Percentiles rank a stretch among this genome's conserved stretches.
Evolutionary conservation across 441 rosid genomes (phyloP).

Genomic region (Gossypium gossypioides): DNA sequence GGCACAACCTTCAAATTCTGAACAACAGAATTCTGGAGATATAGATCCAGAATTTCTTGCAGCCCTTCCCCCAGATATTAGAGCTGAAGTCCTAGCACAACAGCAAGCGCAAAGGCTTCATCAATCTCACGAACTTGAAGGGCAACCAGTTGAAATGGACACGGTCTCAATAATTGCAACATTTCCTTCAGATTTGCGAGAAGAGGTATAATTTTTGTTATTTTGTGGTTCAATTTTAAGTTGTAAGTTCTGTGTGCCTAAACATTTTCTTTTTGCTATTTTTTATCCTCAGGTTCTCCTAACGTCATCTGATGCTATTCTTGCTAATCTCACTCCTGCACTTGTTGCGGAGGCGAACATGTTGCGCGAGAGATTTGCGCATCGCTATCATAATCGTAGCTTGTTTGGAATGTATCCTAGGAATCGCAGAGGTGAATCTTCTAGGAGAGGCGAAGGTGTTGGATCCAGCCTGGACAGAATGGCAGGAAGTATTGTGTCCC

Average conservation of each 20-base stretch:
- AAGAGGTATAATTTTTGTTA: constrained; percentile 53
- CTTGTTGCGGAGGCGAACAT: constrained; percentile 98
- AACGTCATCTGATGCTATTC: constrained; percentile 93
- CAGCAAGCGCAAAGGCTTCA: constrained; percentile 91
- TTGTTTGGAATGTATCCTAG: constrained; percentile 94
- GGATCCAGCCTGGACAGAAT: constrained; percentile 60
- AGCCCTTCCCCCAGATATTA: constrained; percentile 96
- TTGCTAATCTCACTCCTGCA: constrained; percentile 96
- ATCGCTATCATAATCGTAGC: constrained; percentile 74
- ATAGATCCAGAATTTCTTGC: constrained; percentile 98
- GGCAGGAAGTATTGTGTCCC: constrained; percentile 48
- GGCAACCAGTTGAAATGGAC: constrained; percentile 99
- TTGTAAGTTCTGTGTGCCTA: background rate
- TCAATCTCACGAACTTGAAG: constrained; percentile 97
- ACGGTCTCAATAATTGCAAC: constrained; percentile 95
- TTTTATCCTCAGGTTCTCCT: constrained; percentile 62
- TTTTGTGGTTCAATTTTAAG: constrained; percentile 1
- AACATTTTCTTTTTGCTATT: background rate
- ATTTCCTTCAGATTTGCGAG: constrained; percentile 92
- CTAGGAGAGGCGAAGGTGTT: constrained; percentile 75
- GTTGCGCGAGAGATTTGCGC: constrained; percentile 96
- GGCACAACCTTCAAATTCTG: constrained; percentile 70
- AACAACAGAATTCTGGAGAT: constrained; percentile 68
- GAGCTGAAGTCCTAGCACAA: constrained; percentile 93
- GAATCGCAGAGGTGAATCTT: constrained; percentile 88